These are phyloP conservation scores for Pythium phragmitis DNA, from an alignment of 352 stramenopile species.

Conservation along the genomic window DNA sequence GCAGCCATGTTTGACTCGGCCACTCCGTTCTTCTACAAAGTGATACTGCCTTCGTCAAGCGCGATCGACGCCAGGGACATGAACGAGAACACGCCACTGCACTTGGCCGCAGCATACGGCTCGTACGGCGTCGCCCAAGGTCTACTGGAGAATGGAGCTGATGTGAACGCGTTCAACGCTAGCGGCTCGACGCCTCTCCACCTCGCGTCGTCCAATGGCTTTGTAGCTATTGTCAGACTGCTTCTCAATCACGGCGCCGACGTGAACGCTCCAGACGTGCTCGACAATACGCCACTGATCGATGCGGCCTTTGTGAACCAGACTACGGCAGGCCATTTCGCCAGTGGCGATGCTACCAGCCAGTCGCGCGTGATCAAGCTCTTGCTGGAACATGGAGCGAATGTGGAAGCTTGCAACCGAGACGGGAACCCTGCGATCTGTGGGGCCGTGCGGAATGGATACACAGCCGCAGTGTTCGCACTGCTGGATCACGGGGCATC, in stretches of 20 bases:
- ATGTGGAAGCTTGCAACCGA: slow-evolving; percentile 16
- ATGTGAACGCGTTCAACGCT: slow-evolving; percentile 34
- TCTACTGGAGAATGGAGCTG: slow-evolving; percentile 27
- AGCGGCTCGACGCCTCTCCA: slow-evolving; percentile 31
- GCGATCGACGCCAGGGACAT: slow-evolving; percentile 31
- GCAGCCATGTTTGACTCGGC: slow-evolving; percentile 33
- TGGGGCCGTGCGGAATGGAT: slow-evolving; percentile 29
- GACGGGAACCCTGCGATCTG: slow-evolving; percentile 27
- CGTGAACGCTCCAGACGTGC: slow-evolving; percentile 28
- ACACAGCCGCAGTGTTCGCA: slow-evolving; percentile 15
- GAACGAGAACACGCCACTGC: slow-evolving; percentile 39
- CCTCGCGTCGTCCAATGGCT: slow-evolving; percentile 38
- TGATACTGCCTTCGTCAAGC: slow-evolving; percentile 14
- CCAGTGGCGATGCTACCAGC: slow-evolving; percentile 31
- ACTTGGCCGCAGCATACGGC: slow-evolving; percentile 39
- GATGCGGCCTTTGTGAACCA: slow-evolving; percentile 39
- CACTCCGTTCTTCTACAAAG: background rate
- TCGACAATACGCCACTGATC: slow-evolving; percentile 40
- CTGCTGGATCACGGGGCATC: slow-evolving; percentile 1
- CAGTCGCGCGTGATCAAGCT: slow-evolving; percentile 31
- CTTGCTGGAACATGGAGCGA: slow-evolving; percentile 28
- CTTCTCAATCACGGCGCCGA: slow-evolving; percentile 33
- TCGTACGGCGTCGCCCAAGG: slow-evolving; percentile 17
- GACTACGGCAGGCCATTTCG: slow-evolving; percentile 30
- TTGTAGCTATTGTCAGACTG: slow-evolving; percentile 26